phyloP scores from a whole-genome alignment of 1,284 basidiomycete genomes.

The Trichosporon inkin region DNA sequence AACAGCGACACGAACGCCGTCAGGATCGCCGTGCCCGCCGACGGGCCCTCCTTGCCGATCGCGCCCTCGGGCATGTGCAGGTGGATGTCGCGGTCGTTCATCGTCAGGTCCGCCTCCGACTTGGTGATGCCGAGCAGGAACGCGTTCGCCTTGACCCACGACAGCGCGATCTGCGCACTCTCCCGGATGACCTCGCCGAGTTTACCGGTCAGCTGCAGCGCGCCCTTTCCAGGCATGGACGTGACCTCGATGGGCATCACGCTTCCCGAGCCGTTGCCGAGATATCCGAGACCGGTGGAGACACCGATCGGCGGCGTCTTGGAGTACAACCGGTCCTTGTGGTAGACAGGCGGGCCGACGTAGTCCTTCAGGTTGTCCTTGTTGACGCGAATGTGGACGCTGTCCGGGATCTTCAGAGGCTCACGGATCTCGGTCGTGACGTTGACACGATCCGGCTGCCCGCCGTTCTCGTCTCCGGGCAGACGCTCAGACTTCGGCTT shows the following conservation, averaged over 20 bases:
- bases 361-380: conserved; percentile 90
- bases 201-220: conserved; percentile 88
- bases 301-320: conserved; percentile 82
- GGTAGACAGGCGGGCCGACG: conserved; percentile 88
- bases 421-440: conserved; percentile 68
- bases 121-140: conserved; percentile 80
- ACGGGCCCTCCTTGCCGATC: conserved; percentile 96
- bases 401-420: conserved; percentile 75
- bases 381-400: conserved; percentile 75
- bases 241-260: conserved; percentile 96
- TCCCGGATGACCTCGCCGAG: conserved; percentile 97
- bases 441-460: conserved; percentile 37
- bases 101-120: conserved; percentile 65
- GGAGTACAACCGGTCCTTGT: conserved; percentile 89
- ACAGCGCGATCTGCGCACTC: conserved; percentile 87
- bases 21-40: conserved; percentile 88
- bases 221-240: conserved; percentile 89
- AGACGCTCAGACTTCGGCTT: conserved; percentile 50
- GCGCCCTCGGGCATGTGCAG: conserved; percentile 96
- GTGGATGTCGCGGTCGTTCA: conserved; percentile 81
- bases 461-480: conserved; percentile 38
- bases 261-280: conserved; percentile 92
- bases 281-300: conserved; percentile 87
- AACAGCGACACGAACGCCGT: conserved; percentile 88
- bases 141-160: conserved; percentile 89